Percentiles rank a stretch among this genome's conserved stretches.
Evolutionary conservation across 495 filamentous ascomycete species (phyloP).

Genomic region (Aspergillus wentii): DNA sequence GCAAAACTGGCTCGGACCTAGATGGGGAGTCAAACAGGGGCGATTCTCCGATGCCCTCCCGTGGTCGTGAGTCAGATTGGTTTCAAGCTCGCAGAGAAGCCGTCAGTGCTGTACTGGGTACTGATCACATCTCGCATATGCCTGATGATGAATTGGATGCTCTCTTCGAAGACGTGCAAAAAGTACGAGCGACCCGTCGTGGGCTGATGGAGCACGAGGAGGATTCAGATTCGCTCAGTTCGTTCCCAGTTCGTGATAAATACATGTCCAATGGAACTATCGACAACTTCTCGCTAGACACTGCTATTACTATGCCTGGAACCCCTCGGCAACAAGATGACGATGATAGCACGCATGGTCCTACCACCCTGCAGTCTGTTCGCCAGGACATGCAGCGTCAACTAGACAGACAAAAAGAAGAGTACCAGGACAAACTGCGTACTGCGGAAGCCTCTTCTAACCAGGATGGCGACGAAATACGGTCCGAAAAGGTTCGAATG

Average conservation of each 20-base stretch:
- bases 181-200: conserved; percentile 75
- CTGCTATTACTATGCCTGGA: conserved; percentile 86
- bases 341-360: conserved; percentile 54
- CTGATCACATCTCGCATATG: conserved; percentile 81
- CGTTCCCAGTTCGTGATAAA: conserved; percentile 87
- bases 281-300: conserved; percentile 96
- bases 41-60: conserved; percentile 72
- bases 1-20: conserved; percentile 66
- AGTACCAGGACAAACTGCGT: conserved; percentile 77
- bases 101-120: conserved; percentile 81
- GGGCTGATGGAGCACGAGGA: conserved; percentile 71
- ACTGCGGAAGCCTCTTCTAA: conserved; percentile 67
- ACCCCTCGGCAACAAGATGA: conserved; percentile 72
- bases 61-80: conserved; percentile 87
- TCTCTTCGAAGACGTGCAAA: conserved; percentile 93
- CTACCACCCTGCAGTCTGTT: conserved; percentile 67
- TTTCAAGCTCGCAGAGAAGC: conserved; percentile 91
- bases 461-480: conserved; percentile 78
- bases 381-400: conserved; percentile 85
- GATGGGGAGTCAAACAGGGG: conserved; percentile 68
- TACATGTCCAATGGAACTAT: conserved; percentile 94
- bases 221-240: conserved; percentile 83
- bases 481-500: conserved; percentile 81
- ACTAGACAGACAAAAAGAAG: conserved; percentile 76
- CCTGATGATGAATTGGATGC: conserved; percentile 92